Evolutionary conservation across 805 yeast species (phyloP), one percentile per base, ranked within the genome.

Genomic region (Osmozyma mogii): DNA sequence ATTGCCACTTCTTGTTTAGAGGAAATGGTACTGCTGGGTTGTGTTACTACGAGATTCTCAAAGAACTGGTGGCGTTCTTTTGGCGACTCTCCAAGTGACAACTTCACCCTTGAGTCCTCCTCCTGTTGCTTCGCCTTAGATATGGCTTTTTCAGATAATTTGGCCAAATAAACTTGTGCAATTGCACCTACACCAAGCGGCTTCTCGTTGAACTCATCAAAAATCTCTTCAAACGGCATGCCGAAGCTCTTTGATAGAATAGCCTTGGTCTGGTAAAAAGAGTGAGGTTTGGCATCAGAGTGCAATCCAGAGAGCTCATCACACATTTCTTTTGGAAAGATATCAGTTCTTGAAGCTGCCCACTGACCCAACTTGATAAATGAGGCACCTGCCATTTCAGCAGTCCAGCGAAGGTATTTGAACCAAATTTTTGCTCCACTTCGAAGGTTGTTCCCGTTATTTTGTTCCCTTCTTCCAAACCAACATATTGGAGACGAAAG

Each of bases 161-260:
- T 76, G 1, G 83, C 96, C 22, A 72, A 55, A 55, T 89, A 84
- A 3, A 92, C 98, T 55, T 92, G 98, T 1, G 96, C 98, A 60
- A 92, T 92, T 2, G 98, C 96, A 9, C 98, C 98, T n/a, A 89
- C 89, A 1, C 98, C 98, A 5, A 88, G 58, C 0, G 97, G 97
- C 22, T 52, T 64, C 17, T 72, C 76, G 19, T 72, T 58, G 45
- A 92, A 84, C 39, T 79, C 84, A 17, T 78, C 87, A 52, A 89
- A 92, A 5, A 87, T 72, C 20, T 84, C 84, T 10, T 81, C 83
- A 38, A 87, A 70, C 6, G 64, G 56, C 44, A 64, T 46, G 15
- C 71, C 72, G 40, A 85, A 82, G 9, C 88, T 72, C 15, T 68
- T 58, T 20, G 70, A 59, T 4, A 92, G 52, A 7, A 73, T 73